Evolutionary conservation across 257 asterid species (phyloP).

Genomic region (Solanum gracilifrons): DNA sequence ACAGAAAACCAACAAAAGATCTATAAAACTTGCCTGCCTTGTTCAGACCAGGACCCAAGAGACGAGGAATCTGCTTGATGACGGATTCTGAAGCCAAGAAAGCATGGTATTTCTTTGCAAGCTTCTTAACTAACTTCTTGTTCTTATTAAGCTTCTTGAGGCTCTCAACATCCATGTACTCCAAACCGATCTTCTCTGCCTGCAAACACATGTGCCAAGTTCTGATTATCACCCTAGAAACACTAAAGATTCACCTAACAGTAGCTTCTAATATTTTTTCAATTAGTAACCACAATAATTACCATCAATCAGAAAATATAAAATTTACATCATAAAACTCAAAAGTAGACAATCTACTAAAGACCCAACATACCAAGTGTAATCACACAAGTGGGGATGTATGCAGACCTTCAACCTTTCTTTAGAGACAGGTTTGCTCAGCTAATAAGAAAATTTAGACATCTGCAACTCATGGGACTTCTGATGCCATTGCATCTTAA

Average conservation of each 20-base stretch:
- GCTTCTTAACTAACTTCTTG: constrained; percentile 17
- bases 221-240: background rate
- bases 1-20: background rate
- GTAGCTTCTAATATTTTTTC: background rate
- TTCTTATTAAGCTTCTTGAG: constrained; percentile 14
- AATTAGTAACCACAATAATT: background rate
- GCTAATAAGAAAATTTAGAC: background rate
- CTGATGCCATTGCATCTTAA: background rate
- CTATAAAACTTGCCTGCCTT: constrained; percentile 9
- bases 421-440: no score
- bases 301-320: background rate
- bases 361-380: no score
- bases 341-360: background rate
- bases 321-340: background rate
- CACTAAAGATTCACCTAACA: background rate
- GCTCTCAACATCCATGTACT: constrained; percentile 14
- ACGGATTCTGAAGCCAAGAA: background rate
- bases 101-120: constrained; percentile 16
- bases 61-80: constrained; percentile 14
- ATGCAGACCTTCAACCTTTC: no score
- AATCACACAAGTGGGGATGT: no score
- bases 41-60: constrained; percentile 12
- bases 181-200: constrained; percentile 15
- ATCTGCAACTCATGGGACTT: background rate
- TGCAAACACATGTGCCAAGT: background rate